A percentile compares a stretch with the other conserved stretches of the same genome.
phyloP scores from a whole-genome alignment of 176 grass and related monocot species.

The Oryza rufipogon region DNA sequence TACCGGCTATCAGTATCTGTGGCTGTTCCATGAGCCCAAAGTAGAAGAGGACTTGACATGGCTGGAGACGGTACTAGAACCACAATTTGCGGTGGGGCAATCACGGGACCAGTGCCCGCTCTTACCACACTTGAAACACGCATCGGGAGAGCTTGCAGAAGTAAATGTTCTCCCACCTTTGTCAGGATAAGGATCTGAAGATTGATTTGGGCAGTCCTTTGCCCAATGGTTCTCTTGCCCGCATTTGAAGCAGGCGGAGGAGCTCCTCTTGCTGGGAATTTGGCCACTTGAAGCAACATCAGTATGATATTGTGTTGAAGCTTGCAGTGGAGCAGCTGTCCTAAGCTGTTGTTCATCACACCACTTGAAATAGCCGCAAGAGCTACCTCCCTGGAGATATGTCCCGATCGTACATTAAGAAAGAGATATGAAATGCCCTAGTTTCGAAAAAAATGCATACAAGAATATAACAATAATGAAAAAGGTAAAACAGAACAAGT shows the following conservation, averaged over 20 bases:
- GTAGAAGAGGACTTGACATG: slow-evolving; percentile 42
- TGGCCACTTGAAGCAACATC: slow-evolving; percentile 42
- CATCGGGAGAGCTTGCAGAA: slow-evolving; percentile 43
- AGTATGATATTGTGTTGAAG: slow-evolving; percentile 32
- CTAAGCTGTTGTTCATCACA: slow-evolving; percentile 48
- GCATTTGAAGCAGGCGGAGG: slow-evolving; percentile 73
- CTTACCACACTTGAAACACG: slow-evolving; percentile 74
- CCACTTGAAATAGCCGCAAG: slow-evolving; percentile 80
- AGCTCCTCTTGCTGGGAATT: slow-evolving; percentile 42
- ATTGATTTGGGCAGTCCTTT: slow-evolving; percentile 70
- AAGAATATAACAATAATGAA: slow-evolving; percentile 36
- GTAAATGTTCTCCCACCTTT: slow-evolving; percentile 45
- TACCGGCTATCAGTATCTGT: slow-evolving; percentile 39
- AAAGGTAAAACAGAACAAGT: slow-evolving; percentile 10
- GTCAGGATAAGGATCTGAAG: slow-evolving; percentile 49
- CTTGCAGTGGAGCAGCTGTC: slow-evolving; percentile 40
- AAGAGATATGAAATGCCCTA: slow-evolving; percentile 33
- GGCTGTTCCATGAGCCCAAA: slow-evolving; percentile 50
- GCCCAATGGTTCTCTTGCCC: slow-evolving; percentile 85
- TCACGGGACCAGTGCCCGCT: slow-evolving; percentile 71
- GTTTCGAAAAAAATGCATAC: background rate
- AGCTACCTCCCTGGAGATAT: slow-evolving; percentile 58
- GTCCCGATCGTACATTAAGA: slow-evolving; percentile 18
- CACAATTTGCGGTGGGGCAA: slow-evolving; percentile 53
- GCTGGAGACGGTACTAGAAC: slow-evolving; percentile 33